Evolutionary conservation across 495 filamentous ascomycete genomes (phyloP), one percentile per base, ranked within the genome.

Genomic region (Aspergillus bertholletiae): DNA sequence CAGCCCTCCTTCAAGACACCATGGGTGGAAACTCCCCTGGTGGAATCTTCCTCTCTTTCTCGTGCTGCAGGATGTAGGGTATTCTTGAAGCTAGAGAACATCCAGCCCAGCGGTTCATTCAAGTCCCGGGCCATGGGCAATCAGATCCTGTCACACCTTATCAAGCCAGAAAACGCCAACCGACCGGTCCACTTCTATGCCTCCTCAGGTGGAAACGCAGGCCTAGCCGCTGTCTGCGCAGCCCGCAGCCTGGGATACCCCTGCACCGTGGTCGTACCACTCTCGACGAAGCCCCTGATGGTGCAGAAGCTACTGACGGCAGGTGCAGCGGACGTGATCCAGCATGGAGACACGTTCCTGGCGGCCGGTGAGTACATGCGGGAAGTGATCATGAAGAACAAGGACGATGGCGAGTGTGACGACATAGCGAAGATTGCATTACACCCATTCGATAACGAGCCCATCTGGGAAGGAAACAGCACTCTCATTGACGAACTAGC

Each of bases 91-190:
- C 84, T 97, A 52, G 93, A 98, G 55, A 89, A 89, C 70, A 83
- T 93, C 62, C 93, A 98, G 62, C 93, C 94, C 5, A 88, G 88
- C 5, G 92, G 90, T 43, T 95, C 91, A 9, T 98, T 97, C 85
- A 98, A 97, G 71, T 96, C 92, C 27, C 86, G 84, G 64, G 93
- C 89, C 17, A 84, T 97, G 57, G 93, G 92, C 57, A 83, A 89
- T 69, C 81, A 92, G 64, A 85, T 93, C 72, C 81, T 86, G 41
- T 76, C 73, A 13, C 71, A 81, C 54, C 75, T 86, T 54, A 63
- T 71, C 56, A 67, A 75, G 28, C 72, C 72, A 15, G 71, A 71
- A 46, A 62, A 69, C 48, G 43, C 55, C 43, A 66, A 65, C 50
- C 60, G 63, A 18, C 57, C 66, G 20, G 71, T 85, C 5, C 90